These are phyloP conservation scores for Primulina eburnea DNA, from an alignment of 257 asterid genomes.

Conservation along the genomic window DNA sequence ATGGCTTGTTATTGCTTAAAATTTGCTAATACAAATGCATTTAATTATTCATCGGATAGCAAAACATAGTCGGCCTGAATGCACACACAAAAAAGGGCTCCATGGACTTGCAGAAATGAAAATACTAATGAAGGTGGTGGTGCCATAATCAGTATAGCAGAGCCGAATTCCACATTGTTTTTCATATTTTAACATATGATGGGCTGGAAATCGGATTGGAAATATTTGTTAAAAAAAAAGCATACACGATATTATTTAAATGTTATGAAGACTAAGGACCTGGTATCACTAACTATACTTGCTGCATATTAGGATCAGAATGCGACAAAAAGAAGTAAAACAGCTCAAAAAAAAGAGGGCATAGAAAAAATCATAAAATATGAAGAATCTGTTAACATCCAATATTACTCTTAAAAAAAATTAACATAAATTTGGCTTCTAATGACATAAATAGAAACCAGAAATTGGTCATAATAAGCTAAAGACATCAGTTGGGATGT, in stretches of 20 bases:
- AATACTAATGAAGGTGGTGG: slow-evolving; percentile 9
- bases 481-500: slow-evolving; percentile 5
- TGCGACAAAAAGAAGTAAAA: slow-evolving; percentile 1
- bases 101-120: slow-evolving; percentile 2
- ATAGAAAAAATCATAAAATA: slow-evolving; percentile 1
- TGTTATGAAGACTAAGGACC: neutral
- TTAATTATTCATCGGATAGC: neutral
- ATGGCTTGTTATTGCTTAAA: slow-evolving; percentile 24
- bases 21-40: neutral
- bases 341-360: slow-evolving; percentile 10
- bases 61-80: slow-evolving; percentile 13
- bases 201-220: neutral
- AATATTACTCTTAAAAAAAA: neutral
- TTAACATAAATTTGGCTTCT: neutral
- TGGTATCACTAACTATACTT: neutral
- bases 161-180: neutral
- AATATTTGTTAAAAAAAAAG: neutral
- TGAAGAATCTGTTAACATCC: slow-evolving; percentile 1
- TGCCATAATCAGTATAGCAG: slow-evolving; percentile 8
- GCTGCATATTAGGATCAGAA: neutral
- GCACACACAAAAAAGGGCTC: slow-evolving; percentile 6
- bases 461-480: slow-evolving; percentile 11
- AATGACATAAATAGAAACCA: neutral
- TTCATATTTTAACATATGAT: neutral
- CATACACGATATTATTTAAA: neutral